These are phyloP conservation scores for Gleditsia sinensis DNA, from an alignment of 306 rosid species.

Conservation along the genomic window DNA sequence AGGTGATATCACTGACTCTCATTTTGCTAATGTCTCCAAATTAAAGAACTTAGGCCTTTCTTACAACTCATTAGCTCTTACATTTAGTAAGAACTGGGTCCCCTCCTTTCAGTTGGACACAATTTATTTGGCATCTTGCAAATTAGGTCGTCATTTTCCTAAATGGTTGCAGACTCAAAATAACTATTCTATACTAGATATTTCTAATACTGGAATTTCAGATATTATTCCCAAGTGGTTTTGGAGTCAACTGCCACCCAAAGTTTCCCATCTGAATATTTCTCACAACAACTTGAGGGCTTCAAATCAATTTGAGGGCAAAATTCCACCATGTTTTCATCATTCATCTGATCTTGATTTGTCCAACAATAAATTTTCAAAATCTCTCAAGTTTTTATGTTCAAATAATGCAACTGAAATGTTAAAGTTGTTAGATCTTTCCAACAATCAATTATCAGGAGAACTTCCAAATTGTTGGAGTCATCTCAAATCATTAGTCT, in stretches of 20 bases:
- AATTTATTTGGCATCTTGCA: not conserved
- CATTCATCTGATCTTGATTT: not conserved
- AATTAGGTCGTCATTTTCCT: slow-evolving; percentile 12
- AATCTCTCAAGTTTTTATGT: not conserved
- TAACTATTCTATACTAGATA: not conserved
- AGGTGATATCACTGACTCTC: not conserved
- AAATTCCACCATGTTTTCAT: not conserved
- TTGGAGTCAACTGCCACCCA: not conserved
- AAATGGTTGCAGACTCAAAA: slow-evolving; percentile 17
- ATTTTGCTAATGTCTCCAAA: not conserved
- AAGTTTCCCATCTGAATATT: not conserved
- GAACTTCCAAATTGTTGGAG: slow-evolving; percentile 23
- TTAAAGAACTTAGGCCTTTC: not conserved
- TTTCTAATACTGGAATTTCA: not conserved
- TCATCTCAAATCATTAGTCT: not conserved
- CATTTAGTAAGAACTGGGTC: not conserved
- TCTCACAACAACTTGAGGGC: not conserved
- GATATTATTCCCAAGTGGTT: not conserved
- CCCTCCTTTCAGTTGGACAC: not conserved
- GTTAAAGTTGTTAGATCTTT: not conserved
- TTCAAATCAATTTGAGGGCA: slow-evolving; percentile 12
- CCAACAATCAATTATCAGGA: not conserved
- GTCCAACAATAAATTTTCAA: not conserved
- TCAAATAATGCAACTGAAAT: too few relatives aligned
- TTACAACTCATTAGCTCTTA: not conserved